A percentile compares a stretch with the other conserved stretches of the same genome.
Evolutionary conservation across 331 rosid species (phyloP).

Genomic region (Stylosanthes scabra): DNA sequence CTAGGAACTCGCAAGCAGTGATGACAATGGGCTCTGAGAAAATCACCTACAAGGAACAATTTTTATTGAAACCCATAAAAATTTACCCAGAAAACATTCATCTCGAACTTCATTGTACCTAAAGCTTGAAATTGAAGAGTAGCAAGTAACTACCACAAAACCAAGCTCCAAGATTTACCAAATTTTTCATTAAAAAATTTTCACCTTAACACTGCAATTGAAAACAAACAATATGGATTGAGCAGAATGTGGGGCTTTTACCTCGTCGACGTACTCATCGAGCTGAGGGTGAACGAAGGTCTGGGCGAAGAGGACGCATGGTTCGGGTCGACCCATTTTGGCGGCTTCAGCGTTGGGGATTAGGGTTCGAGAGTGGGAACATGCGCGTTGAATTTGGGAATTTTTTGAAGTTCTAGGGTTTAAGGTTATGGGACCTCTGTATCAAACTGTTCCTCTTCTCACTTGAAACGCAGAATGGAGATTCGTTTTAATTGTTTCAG

Average conservation of each 20-base stretch:
- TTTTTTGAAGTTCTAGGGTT: constrained; percentile 59
- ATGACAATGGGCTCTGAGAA: constrained; percentile 86
- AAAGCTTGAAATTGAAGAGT: constrained; percentile 2
- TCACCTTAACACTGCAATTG: constrained; percentile 14
- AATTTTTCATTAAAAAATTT: background rate
- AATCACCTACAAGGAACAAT: constrained; percentile 60
- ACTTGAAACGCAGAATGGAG: constrained; percentile 16
- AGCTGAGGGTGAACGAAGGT: constrained; percentile 90
- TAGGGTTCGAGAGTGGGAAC: constrained; percentile 30
- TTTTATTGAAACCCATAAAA: constrained; percentile 21
- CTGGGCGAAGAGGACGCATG: constrained; percentile 87
- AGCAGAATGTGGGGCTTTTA: constrained; percentile 27
- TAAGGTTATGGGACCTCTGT: background rate
- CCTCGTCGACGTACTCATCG: constrained; percentile 99
- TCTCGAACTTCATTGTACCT: background rate
- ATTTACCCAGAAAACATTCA: constrained; percentile 17
- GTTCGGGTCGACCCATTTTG: constrained; percentile 93
- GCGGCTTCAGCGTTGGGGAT: constrained; percentile 19
- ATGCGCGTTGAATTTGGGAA: constrained; percentile 15
- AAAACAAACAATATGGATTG: background rate
- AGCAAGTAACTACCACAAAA: constrained; percentile 9
- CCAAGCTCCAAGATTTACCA: background rate
- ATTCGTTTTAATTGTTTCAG: constrained; percentile 30
- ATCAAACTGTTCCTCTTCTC: no score
- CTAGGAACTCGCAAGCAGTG: constrained; percentile 90